Conservation (phyloP, 768 basidiomycete species). For the Pleurotus ostreatus region DNA sequence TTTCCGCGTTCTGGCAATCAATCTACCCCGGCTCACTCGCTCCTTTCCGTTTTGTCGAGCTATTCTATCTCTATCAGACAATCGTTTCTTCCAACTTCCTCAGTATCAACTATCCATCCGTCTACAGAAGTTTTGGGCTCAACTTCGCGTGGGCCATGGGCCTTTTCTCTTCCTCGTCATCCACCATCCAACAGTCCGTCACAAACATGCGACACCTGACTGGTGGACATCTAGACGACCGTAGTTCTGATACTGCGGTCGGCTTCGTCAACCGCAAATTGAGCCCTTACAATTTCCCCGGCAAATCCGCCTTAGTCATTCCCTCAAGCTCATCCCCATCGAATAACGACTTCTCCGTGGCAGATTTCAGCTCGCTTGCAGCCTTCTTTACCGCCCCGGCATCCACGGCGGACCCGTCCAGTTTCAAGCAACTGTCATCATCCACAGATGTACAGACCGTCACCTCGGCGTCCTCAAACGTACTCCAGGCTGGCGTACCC, state of each 20-base stretch:
- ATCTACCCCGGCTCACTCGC: constrained; percentile 48
- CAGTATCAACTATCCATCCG: constrained; percentile 81
- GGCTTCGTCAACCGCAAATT: constrained; percentile 77
- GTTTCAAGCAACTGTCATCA: constrained; percentile 15
- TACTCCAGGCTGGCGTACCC: constrained; percentile 77
- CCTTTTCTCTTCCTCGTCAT: constrained; percentile 52
- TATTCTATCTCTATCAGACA: constrained; percentile 80
- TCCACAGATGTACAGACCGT: constrained; percentile 57
- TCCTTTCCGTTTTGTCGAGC: constrained; percentile 76
- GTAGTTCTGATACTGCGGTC: constrained; percentile 55
- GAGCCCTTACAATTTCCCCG: constrained; percentile 66
- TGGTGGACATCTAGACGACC: constrained; percentile 68
- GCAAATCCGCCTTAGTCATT: background rate
- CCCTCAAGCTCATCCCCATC: background rate
- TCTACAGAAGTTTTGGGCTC: constrained; percentile 75
- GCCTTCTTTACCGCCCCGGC: background rate
- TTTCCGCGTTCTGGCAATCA: constrained; percentile 65
- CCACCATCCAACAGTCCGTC: constrained; percentile 72
- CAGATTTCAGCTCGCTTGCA: background rate
- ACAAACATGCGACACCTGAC: constrained; percentile 80
- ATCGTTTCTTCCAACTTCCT: constrained; percentile 79
- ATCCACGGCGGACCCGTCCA: background rate
- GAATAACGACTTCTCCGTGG: background rate
- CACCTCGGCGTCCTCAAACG: constrained; percentile 56
- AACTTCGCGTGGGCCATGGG: constrained; percentile 92